A percentile compares a stretch with the other conserved stretches of the same genome.
These are phyloP conservation scores for Colletotrichum costaricense DNA, from an alignment of 2,329 filamentous ascomycete genomes.

Conservation along the genomic window DNA sequence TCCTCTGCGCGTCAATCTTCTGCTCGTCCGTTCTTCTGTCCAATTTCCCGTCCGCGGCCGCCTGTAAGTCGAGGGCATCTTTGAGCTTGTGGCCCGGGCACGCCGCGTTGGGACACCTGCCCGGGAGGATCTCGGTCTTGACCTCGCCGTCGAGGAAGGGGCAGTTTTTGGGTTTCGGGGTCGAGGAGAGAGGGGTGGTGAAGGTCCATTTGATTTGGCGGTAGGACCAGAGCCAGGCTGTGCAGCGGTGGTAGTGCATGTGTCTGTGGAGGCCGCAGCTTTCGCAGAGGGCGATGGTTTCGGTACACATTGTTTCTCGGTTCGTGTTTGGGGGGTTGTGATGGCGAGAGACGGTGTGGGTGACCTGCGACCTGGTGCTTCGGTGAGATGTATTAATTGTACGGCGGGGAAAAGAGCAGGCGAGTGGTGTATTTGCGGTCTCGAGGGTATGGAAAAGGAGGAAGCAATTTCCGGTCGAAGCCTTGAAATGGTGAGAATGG, in stretches of 20 bases:
- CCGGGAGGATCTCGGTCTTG: constrained; percentile 25
- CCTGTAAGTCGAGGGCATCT: neutral
- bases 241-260: constrained; percentile 35
- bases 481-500: neutral
- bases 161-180: constrained; percentile 28
- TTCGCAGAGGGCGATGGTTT: constrained; percentile 34
- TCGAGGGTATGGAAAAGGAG: neutral
- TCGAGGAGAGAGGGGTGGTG: constrained; percentile 13
- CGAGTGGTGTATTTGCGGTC: neutral
- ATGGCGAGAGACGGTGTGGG: neutral
- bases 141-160: constrained; percentile 24
- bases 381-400: neutral
- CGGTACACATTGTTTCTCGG: constrained; percentile 29
- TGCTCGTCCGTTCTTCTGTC: constrained; percentile 91
- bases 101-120: constrained; percentile 24
- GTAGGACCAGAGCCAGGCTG: constrained; percentile 19
- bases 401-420: neutral
- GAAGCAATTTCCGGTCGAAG: neutral
- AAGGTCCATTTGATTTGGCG: constrained; percentile 25
- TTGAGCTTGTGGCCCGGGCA: constrained; percentile 19
- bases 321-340: neutral
- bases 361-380: neutral
- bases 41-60: constrained; percentile 60
- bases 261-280: constrained; percentile 34
- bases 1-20: constrained; percentile 76